Conservation (phyloP, 441 rosid genomes). For the Pelargonium fulgidum region DNA sequence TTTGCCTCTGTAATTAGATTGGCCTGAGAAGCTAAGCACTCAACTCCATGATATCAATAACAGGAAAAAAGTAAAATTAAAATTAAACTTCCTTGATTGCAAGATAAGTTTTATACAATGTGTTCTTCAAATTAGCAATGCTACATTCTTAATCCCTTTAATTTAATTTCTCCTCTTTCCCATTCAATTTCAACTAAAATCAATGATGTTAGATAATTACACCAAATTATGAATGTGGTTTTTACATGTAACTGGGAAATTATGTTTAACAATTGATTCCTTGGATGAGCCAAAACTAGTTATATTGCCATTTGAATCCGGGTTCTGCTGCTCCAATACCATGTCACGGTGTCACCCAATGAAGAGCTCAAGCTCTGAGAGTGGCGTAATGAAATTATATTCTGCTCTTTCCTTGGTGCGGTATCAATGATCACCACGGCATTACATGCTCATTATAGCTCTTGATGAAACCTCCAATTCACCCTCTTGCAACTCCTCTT, state of each 20-base stretch:
- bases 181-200: slow-evolving; percentile 18
- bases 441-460: slow-evolving; percentile 63
- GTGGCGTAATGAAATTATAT: background rate
- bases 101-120: slow-evolving; percentile 18
- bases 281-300: background rate
- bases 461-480: slow-evolving; percentile 51
- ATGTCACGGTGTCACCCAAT: background rate
- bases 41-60: too few relatives aligned
- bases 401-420: background rate
- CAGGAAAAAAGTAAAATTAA: too few relatives aligned
- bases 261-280: slow-evolving; percentile 9
- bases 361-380: slow-evolving; percentile 4
- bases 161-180: slow-evolving; percentile 8
- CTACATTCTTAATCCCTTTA: slow-evolving; percentile 5
- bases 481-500: slow-evolving; percentile 45
- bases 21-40: too few relatives aligned
- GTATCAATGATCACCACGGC: background rate
- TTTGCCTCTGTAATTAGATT: too few relatives aligned
- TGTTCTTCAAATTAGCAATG: slow-evolving; percentile 13
- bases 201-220: slow-evolving; percentile 26
- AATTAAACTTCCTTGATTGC: slow-evolving; percentile 1
- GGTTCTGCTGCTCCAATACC: background rate
- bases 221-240: slow-evolving; percentile 31
- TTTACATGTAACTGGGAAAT: slow-evolving; percentile 23
- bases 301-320: background rate